Evolutionary conservation across 1,284 basidiomycete genomes (phyloP).

Genomic region (Hymenochaete sp.): DNA sequence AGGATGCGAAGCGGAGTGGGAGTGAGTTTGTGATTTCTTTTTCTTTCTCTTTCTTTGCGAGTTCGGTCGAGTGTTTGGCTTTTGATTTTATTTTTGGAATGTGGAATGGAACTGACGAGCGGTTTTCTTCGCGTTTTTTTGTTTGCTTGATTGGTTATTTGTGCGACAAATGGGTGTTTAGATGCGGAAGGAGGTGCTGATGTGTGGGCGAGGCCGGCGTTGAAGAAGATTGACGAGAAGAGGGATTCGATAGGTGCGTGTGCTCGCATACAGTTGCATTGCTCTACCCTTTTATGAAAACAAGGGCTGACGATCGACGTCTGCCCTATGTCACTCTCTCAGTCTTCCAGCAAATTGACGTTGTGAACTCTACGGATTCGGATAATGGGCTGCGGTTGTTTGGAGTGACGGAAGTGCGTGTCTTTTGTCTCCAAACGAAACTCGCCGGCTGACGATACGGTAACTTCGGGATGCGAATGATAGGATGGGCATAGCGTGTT

Average conservation of each 20-base stretch:
- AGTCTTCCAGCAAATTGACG: conserved; percentile 93
- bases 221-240: conserved; percentile 48
- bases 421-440: not conserved
- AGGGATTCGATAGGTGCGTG: conserved; percentile 50
- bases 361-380: conserved; percentile 65
- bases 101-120: too few relatives aligned
- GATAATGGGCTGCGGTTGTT: conserved; percentile 65
- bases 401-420: conserved; percentile 74
- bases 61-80: not conserved
- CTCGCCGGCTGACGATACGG: not conserved
- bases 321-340: too few relatives aligned
- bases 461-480: conserved; percentile 16
- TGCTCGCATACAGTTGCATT: conserved; percentile 15
- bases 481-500: conserved; percentile 84
- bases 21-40: conserved; percentile 27
- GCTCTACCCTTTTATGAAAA: not conserved
- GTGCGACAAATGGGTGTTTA: too few relatives aligned
- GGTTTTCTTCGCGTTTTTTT: too few relatives aligned
- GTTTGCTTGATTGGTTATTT: too few relatives aligned
- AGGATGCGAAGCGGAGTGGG: conserved; percentile 45
- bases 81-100: conserved; percentile 3
- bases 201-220: conserved; percentile 67
- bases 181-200: conserved; percentile 69
- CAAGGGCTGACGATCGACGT: too few relatives aligned
- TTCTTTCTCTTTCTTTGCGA: too few relatives aligned